Evolutionary conservation across 116 monocot species (phyloP), one percentile per base, ranked within the genome.

Genomic region (Dioscorea cayenensis): DNA sequence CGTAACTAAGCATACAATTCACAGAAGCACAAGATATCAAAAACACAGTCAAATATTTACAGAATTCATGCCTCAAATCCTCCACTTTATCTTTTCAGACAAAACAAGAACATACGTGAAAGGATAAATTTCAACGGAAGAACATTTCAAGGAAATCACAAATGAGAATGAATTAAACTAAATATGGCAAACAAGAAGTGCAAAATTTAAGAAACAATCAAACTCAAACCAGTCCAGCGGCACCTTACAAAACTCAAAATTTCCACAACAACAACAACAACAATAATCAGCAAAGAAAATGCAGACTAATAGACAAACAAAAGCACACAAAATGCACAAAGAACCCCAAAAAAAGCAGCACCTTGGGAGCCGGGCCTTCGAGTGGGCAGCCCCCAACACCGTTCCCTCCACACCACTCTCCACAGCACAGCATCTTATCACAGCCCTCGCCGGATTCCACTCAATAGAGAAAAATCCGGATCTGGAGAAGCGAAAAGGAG

Each of bases 361-460:
- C 82, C 85, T 89, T 7, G 80, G 78, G 16, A 68, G 72, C 13
- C 72, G 80, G 63, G 51, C 65, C 68, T 71, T 83, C 58, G 70
- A 72, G 8, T 60, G 28, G 72, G 71, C 52, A 23, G 79, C 60
- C 14, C 14, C 79, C 86, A 8, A 77, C 72, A 19, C 65, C 75
- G 32, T 49, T 68, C 55, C 74, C 51, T 86, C 74, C 20, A 79
- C 68, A 18, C 76, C 68, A 14, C 65, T 74, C 10, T 72, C 69
- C 29, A 67, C 76, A 37, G 82, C 73, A 63, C 73, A 78, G 71
- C 82, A 82, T n/a, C 82, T 29, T 52, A 80, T 9, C 17, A 6
- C 6, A 62, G 63, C 49, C 63, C 72, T 66, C 43, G 23, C 49
- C 62, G 32, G 27, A 64, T 59, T 65, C 51, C 70, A 52, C 78